These are phyloP conservation scores for Plasmodium malariae DNA, from an alignment of 169 alveolate species.

Conservation along the genomic window DNA sequence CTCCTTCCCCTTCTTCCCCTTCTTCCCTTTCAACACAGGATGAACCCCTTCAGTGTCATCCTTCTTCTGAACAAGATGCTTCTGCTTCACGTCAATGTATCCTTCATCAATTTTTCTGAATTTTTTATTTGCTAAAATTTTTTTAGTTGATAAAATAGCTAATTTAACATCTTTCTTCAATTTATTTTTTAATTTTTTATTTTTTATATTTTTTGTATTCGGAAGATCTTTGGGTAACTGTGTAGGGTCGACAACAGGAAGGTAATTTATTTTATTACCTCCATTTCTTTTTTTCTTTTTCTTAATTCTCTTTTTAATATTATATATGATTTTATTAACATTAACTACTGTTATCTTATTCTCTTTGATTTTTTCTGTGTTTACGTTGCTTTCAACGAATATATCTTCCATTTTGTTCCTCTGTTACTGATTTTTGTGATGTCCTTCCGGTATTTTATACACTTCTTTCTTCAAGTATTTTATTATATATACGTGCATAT, in stretches of 20 bases:
- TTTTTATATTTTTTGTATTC: constrained; percentile 54
- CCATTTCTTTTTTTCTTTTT: background rate
- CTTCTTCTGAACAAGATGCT: background rate
- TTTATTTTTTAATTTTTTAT: constrained; percentile 27
- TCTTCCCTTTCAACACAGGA: background rate
- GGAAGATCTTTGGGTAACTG: constrained; percentile 23
- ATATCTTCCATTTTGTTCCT: background rate
- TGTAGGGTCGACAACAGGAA: background rate
- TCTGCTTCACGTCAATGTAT: background rate
- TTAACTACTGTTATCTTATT: background rate
- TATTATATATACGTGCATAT: too few relatives aligned
- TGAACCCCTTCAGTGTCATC: background rate
- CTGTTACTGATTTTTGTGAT: too few relatives aligned
- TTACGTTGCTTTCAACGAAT: background rate
- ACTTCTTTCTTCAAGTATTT: background rate
- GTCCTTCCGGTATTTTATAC: background rate
- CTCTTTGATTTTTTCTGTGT: constrained; percentile 28
- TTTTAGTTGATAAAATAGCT: constrained; percentile 55
- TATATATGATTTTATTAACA: background rate
- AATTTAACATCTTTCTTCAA: constrained; percentile 40
- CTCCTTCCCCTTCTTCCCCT: background rate
- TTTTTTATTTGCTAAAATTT: constrained; percentile 32
- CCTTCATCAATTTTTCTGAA: constrained; percentile 33
- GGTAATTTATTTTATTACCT: background rate
- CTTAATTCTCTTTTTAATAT: background rate